These are phyloP conservation scores for Lizonia empirigonia DNA, from an alignment of 2,329 filamentous ascomycete species.

Conservation along the genomic window DNA sequence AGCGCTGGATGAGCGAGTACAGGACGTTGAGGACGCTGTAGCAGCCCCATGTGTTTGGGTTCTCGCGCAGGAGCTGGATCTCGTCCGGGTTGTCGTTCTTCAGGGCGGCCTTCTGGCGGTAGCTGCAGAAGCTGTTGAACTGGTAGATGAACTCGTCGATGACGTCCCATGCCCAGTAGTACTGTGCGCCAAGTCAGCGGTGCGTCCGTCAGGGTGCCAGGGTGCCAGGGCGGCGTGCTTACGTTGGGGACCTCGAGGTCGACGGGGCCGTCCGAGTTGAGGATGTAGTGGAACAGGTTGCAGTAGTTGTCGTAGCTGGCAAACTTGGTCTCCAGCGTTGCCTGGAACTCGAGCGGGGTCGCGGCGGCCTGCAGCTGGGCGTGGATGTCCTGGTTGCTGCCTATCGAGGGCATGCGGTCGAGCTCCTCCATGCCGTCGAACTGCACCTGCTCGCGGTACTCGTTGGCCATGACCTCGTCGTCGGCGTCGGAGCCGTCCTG, in stretches of 20 bases:
- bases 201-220: background rate
- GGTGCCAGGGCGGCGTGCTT: constrained; percentile 51
- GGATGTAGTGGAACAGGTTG: constrained; percentile 97
- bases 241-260: constrained; percentile 96
- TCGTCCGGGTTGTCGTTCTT: constrained; percentile 88
- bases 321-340: constrained; percentile 95
- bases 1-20: constrained; percentile 97
- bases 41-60: constrained; percentile 99
- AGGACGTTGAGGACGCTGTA: constrained; percentile 99
- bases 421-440: constrained; percentile 86
- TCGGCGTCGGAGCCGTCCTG: constrained; percentile 77
- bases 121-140: constrained; percentile 99
- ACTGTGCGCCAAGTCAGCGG: constrained; percentile 59
- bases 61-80: constrained; percentile 86
- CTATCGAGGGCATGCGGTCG: constrained; percentile 67
- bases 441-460: constrained; percentile 93
- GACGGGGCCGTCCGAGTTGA: constrained; percentile 98
- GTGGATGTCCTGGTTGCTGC: constrained; percentile 88
- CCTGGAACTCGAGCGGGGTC: constrained; percentile 94
- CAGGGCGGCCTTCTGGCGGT: constrained; percentile 88
- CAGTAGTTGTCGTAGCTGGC: constrained; percentile 99
- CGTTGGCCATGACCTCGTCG: constrained; percentile 90
- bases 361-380: constrained; percentile 88
- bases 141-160: constrained; percentile 99
- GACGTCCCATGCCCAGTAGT: constrained; percentile 99